phyloP scores from a whole-genome alignment of 2,329 filamentous ascomycete genomes.

The Knufia petricola region DNA sequence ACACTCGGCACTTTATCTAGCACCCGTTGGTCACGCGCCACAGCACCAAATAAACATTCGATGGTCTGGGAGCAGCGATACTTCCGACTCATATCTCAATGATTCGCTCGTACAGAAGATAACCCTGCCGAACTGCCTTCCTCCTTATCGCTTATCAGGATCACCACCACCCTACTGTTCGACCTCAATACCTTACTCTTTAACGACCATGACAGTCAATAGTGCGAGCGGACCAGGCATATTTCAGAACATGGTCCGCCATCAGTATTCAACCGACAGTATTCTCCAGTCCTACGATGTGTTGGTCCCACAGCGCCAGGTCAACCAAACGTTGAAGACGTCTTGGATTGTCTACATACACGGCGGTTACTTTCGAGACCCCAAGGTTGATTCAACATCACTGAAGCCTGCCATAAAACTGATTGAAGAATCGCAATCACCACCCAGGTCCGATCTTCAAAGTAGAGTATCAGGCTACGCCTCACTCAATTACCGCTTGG shows the following conservation, averaged over 20 bases:
- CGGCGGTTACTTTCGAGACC: conserved; percentile 42
- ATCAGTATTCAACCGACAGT: conserved; percentile 21
- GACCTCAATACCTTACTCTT: conserved; percentile 1
- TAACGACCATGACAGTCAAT: not conserved
- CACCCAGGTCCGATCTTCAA: not conserved
- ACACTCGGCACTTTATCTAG: conserved; percentile 3
- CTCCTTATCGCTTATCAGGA: not conserved
- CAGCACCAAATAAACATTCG: not conserved
- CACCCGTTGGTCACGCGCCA: not conserved
- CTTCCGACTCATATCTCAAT: not conserved
- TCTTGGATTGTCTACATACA: conserved; percentile 33
- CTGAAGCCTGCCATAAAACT: conserved; percentile 31
- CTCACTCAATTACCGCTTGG: conserved; percentile 40
- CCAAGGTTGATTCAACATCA: conserved; percentile 28
- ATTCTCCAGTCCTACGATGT: conserved; percentile 23
- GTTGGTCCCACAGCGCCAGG: conserved; percentile 12
- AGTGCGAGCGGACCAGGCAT: not conserved
- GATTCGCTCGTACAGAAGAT: not conserved
- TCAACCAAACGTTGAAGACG: not conserved
- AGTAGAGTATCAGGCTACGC: conserved; percentile 31
- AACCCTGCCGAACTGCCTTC: not conserved
- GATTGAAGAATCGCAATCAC: conserved; percentile 14
- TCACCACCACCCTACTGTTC: not conserved
- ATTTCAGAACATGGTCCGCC: conserved; percentile 1
- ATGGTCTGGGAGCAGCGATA: not conserved